phyloP scores from a whole-genome alignment of 805 yeast genomes.

The Wickerhamiella azymoides region DNA sequence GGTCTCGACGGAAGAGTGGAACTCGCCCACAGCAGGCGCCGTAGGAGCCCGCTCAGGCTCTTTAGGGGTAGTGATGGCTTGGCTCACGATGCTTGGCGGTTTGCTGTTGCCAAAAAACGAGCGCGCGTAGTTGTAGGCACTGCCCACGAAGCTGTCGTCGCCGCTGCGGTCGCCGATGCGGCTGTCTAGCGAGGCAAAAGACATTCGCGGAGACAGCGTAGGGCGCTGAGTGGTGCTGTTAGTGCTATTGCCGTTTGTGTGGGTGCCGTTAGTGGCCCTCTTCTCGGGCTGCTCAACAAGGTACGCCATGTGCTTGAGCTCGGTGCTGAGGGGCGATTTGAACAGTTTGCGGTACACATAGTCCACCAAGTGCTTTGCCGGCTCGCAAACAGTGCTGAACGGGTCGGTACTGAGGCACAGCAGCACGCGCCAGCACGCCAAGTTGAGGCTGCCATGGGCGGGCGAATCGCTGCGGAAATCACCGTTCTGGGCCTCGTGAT shows the following conservation, averaged over 20 bases:
- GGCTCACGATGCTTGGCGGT: not conserved
- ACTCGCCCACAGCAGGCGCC: conserved; percentile 6
- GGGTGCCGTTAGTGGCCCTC: not conserved
- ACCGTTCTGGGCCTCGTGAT: conserved; percentile 42
- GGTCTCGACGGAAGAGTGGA: not conserved
- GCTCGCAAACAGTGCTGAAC: conserved; percentile 57
- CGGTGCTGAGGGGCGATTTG: conserved; percentile 49
- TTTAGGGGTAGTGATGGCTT: not conserved
- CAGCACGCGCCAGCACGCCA: conserved; percentile 77
- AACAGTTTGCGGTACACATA: conserved; percentile 49
- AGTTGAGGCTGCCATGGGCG: conserved; percentile 75
- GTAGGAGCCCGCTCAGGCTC: not conserved
- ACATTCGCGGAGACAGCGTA: not conserved
- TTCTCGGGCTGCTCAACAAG: not conserved
- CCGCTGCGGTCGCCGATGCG: not conserved
- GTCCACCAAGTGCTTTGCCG: conserved; percentile 66
- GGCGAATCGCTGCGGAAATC: conserved; percentile 55
- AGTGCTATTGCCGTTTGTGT: not conserved
- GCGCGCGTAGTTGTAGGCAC: conserved; percentile 3
- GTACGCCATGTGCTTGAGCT: conserved; percentile 35
- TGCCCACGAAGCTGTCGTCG: conserved; percentile 3
- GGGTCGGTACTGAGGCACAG: conserved; percentile 79
- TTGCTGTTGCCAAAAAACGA: not conserved
- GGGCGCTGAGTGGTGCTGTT: not conserved
- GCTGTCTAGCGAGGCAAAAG: not conserved